phyloP scores from a whole-genome alignment of 1,139 yeast genomes.

The Meyerozyma smithsonii region DNA sequence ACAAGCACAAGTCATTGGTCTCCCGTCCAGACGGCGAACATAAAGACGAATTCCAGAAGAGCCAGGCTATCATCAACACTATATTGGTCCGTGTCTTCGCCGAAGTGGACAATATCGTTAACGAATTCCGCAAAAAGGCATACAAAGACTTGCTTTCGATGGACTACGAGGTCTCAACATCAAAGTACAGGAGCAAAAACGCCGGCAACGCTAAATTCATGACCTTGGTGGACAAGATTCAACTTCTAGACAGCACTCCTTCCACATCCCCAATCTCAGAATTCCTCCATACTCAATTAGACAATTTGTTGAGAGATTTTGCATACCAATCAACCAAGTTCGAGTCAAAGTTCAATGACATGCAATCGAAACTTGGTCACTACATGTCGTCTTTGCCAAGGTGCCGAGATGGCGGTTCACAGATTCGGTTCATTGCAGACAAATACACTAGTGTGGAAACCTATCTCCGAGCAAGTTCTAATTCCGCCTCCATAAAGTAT shows the following conservation, averaged over 20 bases:
- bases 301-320: constrained; percentile 30
- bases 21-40: background rate
- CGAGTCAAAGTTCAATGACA: constrained; percentile 31
- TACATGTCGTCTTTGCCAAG: constrained; percentile 32
- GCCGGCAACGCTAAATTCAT: constrained; percentile 37
- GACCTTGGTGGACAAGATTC: constrained; percentile 50
- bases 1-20: background rate
- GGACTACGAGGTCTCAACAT: constrained; percentile 28
- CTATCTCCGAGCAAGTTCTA: constrained; percentile 27
- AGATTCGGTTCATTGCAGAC: constrained; percentile 52
- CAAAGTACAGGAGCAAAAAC: constrained; percentile 9
- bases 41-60: constrained; percentile 4
- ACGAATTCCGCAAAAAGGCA: constrained; percentile 56
- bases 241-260: constrained; percentile 31
- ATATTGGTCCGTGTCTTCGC: constrained; percentile 48
- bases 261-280: constrained; percentile 61
- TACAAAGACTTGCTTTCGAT: constrained; percentile 53
- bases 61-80: constrained; percentile 22
- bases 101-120: constrained; percentile 62
- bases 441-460: constrained; percentile 33
- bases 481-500: constrained; percentile 19
- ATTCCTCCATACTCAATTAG: constrained; percentile 43
- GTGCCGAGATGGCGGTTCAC: constrained; percentile 33
- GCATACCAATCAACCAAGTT: constrained; percentile 32
- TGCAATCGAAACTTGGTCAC: constrained; percentile 37